Conservation (phyloP, 179 eudicot genomes). For the Actinidia polygama region DNA sequence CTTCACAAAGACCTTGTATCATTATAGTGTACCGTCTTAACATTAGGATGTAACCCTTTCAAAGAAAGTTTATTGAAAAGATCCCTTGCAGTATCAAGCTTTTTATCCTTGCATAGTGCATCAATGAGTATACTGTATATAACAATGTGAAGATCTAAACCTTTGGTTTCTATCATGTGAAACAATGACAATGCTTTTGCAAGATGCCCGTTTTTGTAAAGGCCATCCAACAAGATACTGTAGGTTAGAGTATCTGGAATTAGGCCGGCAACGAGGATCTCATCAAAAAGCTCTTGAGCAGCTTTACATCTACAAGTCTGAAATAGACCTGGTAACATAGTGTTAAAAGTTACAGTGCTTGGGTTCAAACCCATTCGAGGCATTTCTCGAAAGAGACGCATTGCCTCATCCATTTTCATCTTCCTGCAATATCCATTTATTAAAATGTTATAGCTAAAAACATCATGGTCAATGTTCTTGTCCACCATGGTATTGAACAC, state of each 20-base stretch:
- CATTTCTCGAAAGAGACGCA: slow-evolving; percentile 3
- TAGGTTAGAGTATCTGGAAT: not conserved
- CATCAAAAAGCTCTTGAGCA: slow-evolving; percentile 2
- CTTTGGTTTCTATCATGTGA: not conserved
- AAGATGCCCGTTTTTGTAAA: slow-evolving; percentile 13
- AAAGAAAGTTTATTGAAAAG: not conserved
- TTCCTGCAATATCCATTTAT: slow-evolving; percentile 9
- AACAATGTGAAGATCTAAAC: not conserved
- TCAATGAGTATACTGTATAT: not conserved
- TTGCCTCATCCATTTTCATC: not conserved
- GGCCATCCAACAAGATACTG: slow-evolving; percentile 2
- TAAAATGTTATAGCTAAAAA: not conserved
- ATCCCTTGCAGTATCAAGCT: not conserved
- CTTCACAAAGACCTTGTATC: slow-evolving; percentile 1
- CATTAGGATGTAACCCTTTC: not conserved
- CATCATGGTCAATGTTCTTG: not conserved
- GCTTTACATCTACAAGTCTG: not conserved
- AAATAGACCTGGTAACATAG: slow-evolving; percentile 2
- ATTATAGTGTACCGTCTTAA: not conserved
- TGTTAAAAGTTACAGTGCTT: not conserved
- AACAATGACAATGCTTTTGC: slow-evolving; percentile 6
- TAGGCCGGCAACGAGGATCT: not conserved
- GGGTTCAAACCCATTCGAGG: not conserved
- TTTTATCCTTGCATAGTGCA: not conserved
- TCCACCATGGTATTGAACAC: not conserved